phyloP scores from a whole-genome alignment of 139 green algal genomes.

The Chlamydomonas applanata region DNA sequence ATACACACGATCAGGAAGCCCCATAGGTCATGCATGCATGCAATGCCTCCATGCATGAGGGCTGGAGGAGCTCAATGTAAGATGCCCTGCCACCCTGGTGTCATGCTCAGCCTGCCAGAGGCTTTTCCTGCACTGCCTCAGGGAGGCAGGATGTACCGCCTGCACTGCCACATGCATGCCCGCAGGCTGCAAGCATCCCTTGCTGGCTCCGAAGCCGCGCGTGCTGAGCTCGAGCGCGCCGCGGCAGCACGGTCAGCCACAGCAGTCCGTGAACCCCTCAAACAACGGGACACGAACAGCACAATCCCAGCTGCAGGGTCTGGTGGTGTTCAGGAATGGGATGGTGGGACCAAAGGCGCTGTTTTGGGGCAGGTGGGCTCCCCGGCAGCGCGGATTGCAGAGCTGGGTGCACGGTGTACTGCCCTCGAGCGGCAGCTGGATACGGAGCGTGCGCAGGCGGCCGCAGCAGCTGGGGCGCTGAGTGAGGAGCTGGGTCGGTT shows the following conservation, averaged over 20 bases:
- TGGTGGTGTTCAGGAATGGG: too few relatives aligned
- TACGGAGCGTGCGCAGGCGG: slow-evolving; percentile 28
- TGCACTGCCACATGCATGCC: background rate
- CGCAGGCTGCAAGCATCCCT: slow-evolving; percentile 30
- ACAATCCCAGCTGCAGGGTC: too few relatives aligned
- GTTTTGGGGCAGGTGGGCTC: background rate
- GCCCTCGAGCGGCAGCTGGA: slow-evolving; percentile 34
- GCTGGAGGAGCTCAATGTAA: too few relatives aligned
- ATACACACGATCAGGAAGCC: too few relatives aligned
- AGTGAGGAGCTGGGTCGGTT: slow-evolving; percentile 15
- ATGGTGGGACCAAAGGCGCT: background rate
- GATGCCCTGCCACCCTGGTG: too few relatives aligned
- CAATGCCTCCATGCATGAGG: too few relatives aligned
- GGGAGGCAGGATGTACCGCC: background rate
- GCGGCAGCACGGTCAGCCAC: background rate
- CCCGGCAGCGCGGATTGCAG: background rate
- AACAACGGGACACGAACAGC: too few relatives aligned
- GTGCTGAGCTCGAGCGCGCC: slow-evolving; percentile 23
- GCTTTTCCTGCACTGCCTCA: background rate
- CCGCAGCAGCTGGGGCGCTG: slow-evolving; percentile 8
- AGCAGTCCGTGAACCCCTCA: background rate
- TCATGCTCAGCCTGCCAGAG: too few relatives aligned
- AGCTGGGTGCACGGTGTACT: slow-evolving; percentile 4
- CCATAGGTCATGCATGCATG: too few relatives aligned
- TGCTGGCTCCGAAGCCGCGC: slow-evolving; percentile 19